A percentile compares a stretch with the other conserved stretches of the same genome.
Conservation (phyloP, 208 protist species). For the Angomonas ambiguus region DNA sequence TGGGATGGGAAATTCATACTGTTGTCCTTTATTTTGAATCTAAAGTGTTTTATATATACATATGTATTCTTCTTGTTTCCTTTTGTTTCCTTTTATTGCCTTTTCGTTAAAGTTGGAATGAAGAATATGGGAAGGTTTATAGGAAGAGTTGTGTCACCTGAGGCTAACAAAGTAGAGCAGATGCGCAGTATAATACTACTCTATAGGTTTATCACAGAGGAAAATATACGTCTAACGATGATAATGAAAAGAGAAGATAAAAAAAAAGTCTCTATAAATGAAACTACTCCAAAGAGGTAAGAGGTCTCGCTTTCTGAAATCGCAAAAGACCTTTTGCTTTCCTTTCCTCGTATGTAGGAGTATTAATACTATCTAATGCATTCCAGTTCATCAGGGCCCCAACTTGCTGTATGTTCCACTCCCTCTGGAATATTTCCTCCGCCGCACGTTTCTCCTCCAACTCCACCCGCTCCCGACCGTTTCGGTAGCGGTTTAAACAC, state of each 20-base stretch:
- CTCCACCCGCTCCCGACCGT: not conserved
- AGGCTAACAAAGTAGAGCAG: not conserved
- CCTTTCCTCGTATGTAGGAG: not conserved
- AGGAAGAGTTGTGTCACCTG: too few species aligned
- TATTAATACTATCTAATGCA: not conserved
- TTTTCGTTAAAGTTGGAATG: too few species aligned
- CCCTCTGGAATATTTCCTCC: not conserved
- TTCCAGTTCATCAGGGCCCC: not conserved
- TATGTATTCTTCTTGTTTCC: too few species aligned
- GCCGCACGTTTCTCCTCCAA: not conserved
- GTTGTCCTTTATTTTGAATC: too few species aligned
- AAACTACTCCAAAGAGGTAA: constrained; percentile 34
- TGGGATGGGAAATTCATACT: not conserved
- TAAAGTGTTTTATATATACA: too few species aligned
- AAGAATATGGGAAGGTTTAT: too few species aligned
- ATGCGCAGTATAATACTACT: not conserved
- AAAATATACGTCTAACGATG: not conserved
- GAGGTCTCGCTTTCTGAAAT: constrained; percentile 6
- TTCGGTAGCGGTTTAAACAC: not conserved
- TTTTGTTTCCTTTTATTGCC: too few species aligned
- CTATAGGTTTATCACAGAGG: not conserved
- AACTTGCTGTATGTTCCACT: not conserved
- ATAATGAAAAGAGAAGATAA: constrained; percentile 16
- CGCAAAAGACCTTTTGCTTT: not conserved
- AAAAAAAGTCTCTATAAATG: not conserved